Evolutionary conservation across 2,329 filamentous ascomycete species (phyloP).

Genomic region (Colletotrichum musae): DNA sequence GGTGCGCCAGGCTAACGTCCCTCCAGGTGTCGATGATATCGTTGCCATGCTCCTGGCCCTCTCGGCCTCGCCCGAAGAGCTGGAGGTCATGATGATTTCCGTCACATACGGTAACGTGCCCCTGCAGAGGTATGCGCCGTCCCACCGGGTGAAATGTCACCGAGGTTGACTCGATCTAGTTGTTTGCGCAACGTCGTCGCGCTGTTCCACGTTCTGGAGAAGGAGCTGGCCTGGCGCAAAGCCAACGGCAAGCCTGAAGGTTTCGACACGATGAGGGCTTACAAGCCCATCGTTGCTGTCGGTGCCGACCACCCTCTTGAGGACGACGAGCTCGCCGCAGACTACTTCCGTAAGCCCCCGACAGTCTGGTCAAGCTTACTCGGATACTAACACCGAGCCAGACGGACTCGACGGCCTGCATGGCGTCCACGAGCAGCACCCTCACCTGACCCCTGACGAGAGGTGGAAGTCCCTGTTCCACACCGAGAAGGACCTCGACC

Average conservation of each 20-base stretch:
- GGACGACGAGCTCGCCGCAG: conserved; percentile 83
- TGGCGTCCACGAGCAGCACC: conserved; percentile 81
- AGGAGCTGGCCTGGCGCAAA: conserved; percentile 88
- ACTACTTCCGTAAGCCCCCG: conserved; percentile 83
- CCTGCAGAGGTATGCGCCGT: conserved; percentile 76
- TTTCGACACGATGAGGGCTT: conserved; percentile 79
- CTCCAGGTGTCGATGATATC: conserved; percentile 87
- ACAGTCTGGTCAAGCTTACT: not conserved
- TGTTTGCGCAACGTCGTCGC: conserved; percentile 91
- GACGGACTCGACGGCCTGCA: conserved; percentile 84
- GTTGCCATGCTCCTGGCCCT: conserved; percentile 90
- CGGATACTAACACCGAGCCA: conserved; percentile 49
- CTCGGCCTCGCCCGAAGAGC: conserved; percentile 83
- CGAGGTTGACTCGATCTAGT: conserved; percentile 56
- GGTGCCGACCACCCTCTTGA: conserved; percentile 89
- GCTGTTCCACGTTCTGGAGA: conserved; percentile 91
- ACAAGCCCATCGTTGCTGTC: conserved; percentile 87
- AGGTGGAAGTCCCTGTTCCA: conserved; percentile 80
- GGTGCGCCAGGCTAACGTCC: not conserved
- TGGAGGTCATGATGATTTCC: conserved; percentile 88
- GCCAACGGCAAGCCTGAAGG: conserved; percentile 76
- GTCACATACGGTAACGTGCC: conserved; percentile 96
- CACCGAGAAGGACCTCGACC: conserved; percentile 51
- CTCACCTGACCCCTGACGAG: conserved; percentile 81
- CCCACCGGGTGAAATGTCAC: not conserved